Evolutionary conservation across 164 flowering plant species (phyloP).

Genomic region (Malania oleifera): DNA sequence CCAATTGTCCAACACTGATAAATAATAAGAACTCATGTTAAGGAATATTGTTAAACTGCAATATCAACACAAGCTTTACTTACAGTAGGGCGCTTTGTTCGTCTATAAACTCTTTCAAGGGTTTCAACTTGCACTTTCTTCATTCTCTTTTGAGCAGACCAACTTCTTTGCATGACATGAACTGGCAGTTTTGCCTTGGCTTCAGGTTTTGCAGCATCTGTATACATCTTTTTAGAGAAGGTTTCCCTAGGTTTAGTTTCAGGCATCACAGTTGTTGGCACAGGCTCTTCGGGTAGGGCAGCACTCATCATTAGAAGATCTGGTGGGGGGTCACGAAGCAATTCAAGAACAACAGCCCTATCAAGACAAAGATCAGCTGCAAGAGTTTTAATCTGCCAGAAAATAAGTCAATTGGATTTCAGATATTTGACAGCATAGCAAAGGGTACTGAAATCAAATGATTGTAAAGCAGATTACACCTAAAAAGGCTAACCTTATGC

Average conservation of each 20-base stretch:
- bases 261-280: conserved; percentile 24
- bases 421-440: not conserved
- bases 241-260: conserved; percentile 27
- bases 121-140: conserved; percentile 84
- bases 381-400: conserved; percentile 71
- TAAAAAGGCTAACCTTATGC: not conserved
- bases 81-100: conserved; percentile 90
- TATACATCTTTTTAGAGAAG: conserved; percentile 18
- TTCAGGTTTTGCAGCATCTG: conserved; percentile 29
- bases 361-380: conserved; percentile 90
- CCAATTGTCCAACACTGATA: not conserved
- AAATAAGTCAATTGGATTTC: not conserved
- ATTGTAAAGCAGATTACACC: conserved; percentile 6
- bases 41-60: conserved; percentile 2
- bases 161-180: conserved; percentile 65
- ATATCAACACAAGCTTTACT: conserved; percentile 28
- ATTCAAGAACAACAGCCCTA: conserved; percentile 72
- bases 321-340: conserved; percentile 92
- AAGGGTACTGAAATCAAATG: not conserved
- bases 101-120: conserved; percentile 74
- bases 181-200: conserved; percentile 42
- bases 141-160: conserved; percentile 77
- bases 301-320: conserved; percentile 76
- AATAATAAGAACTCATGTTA: not conserved
- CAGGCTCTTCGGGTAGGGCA: conserved; percentile 69